These are phyloP conservation scores for Phytophthora palmivora DNA, from an alignment of 352 stramenopile species.

Conservation along the genomic window DNA sequence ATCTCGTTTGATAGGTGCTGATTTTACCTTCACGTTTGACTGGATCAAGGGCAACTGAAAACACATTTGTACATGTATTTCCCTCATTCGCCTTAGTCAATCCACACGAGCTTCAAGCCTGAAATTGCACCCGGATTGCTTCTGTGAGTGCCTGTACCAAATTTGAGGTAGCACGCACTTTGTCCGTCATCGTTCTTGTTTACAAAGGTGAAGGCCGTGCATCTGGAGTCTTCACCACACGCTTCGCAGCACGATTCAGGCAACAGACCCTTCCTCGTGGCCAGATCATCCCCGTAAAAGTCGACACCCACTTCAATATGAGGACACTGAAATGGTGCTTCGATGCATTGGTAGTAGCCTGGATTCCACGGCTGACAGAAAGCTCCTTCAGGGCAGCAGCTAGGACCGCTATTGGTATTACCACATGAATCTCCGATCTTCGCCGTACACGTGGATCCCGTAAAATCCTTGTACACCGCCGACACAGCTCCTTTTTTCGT, in stretches of 20 bases:
- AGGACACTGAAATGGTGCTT: constrained; percentile 47
- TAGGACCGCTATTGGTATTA: constrained; percentile 34
- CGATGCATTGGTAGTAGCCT: constrained; percentile 64
- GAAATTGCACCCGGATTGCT: constrained; percentile 47
- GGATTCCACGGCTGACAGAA: constrained; percentile 74
- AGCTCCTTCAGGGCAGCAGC: constrained; percentile 48
- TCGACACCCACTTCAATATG: constrained; percentile 47
- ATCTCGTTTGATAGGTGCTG: too few relatives aligned
- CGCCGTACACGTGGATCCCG: constrained; percentile 33
- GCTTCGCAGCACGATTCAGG: constrained; percentile 59
- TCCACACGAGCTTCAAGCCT: constrained; percentile 38
- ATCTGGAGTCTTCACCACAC: constrained; percentile 45
- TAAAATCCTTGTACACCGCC: constrained; percentile 30
- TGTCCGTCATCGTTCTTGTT: constrained; percentile 62
- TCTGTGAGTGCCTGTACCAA: constrained; percentile 33
- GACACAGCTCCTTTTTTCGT: constrained; percentile 56
- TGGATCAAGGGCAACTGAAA: neutral
- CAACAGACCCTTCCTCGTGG: constrained; percentile 45
- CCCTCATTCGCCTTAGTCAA: constrained; percentile 8
- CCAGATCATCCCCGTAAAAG: constrained; percentile 58
- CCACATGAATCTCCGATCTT: constrained; percentile 45
- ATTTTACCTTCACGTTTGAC: too few relatives aligned
- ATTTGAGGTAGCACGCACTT: constrained; percentile 70
- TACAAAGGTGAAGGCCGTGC: constrained; percentile 61
- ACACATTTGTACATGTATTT: too few relatives aligned